These are phyloP conservation scores for Beauveria asiatica DNA, from an alignment of 2,329 filamentous ascomycete genomes.

Conservation along the genomic window DNA sequence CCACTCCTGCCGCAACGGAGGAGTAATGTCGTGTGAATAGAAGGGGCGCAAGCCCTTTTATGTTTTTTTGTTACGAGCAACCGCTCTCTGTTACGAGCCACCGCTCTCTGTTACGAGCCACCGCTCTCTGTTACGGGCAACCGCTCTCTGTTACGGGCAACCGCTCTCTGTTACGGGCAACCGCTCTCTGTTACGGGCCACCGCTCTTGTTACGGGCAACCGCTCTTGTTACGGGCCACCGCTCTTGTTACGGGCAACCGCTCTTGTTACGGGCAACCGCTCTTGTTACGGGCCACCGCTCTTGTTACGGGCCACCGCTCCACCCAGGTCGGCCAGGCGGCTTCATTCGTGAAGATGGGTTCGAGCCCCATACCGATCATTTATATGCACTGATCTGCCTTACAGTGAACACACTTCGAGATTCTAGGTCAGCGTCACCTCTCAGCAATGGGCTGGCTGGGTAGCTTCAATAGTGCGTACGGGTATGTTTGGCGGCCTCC, in stretches of 20 bases:
- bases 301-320: background rate
- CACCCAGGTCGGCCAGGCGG: background rate
- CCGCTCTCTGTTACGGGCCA: too few species aligned
- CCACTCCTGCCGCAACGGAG: too few species aligned
- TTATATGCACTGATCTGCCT: background rate
- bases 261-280: background rate
- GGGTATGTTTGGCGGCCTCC: too few species aligned
- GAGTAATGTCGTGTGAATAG: too few species aligned
- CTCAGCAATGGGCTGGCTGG: too few species aligned
- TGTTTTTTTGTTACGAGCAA: background rate
- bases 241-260: background rate
- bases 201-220: background rate
- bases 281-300: background rate
- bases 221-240: background rate
- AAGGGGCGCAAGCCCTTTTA: background rate
- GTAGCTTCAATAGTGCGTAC: too few species aligned
- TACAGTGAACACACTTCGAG: too few species aligned
- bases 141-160: background rate
- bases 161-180: background rate
- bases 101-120: background rate
- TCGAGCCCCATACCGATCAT: background rate
- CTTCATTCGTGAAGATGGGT: conserved; percentile 1
- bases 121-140: background rate
- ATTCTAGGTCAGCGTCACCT: too few species aligned
- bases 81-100: background rate